phyloP scores from a whole-genome alignment of 2,329 filamentous ascomycete genomes.

The Leptographium flavum region DNA sequence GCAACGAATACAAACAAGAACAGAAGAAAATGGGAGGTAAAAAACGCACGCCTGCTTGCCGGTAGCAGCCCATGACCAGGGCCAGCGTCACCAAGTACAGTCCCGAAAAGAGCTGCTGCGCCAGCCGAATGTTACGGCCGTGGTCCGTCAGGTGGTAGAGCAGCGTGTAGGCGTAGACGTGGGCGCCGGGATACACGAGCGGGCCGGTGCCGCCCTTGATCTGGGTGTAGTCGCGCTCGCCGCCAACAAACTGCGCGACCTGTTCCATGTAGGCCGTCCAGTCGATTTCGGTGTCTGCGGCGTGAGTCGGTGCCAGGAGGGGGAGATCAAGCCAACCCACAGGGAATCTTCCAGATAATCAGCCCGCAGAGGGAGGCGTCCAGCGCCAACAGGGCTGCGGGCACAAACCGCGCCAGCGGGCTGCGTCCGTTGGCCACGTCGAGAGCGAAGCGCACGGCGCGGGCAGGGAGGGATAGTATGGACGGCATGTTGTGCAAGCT shows the following conservation, averaged over 20 bases:
- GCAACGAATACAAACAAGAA: background rate
- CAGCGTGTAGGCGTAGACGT: slow-evolving; percentile 78
- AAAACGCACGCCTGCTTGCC: slow-evolving; percentile 45
- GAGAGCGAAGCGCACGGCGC: slow-evolving; percentile 18
- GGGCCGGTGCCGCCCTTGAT: slow-evolving; percentile 85
- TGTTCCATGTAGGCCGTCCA: slow-evolving; percentile 98
- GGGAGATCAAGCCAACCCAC: slow-evolving; percentile 33
- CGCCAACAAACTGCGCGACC: slow-evolving; percentile 60
- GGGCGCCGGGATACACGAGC: slow-evolving; percentile 84
- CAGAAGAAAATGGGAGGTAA: too few species aligned
- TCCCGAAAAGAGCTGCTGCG: slow-evolving; percentile 70
- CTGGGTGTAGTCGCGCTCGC: slow-evolving; percentile 76
- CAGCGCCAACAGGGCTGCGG: slow-evolving; percentile 49
- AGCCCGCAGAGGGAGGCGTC: slow-evolving; percentile 60
- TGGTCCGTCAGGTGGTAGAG: slow-evolving; percentile 66
- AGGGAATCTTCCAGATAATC: slow-evolving; percentile 71
- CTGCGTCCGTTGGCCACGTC: slow-evolving; percentile 35
- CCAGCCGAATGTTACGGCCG: slow-evolving; percentile 61
- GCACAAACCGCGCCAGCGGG: slow-evolving; percentile 32
- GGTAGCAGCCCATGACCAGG: slow-evolving; percentile 73
- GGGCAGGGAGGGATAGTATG: slow-evolving; percentile 10
- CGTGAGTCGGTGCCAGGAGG: background rate
- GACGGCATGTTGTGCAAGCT: too few species aligned
- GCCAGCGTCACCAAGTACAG: slow-evolving; percentile 66
- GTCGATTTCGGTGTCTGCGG: slow-evolving; percentile 84